These are phyloP conservation scores for Talaromyces thailandensis DNA, from an alignment of 495 filamentous ascomycete genomes.

Conservation along the genomic window DNA sequence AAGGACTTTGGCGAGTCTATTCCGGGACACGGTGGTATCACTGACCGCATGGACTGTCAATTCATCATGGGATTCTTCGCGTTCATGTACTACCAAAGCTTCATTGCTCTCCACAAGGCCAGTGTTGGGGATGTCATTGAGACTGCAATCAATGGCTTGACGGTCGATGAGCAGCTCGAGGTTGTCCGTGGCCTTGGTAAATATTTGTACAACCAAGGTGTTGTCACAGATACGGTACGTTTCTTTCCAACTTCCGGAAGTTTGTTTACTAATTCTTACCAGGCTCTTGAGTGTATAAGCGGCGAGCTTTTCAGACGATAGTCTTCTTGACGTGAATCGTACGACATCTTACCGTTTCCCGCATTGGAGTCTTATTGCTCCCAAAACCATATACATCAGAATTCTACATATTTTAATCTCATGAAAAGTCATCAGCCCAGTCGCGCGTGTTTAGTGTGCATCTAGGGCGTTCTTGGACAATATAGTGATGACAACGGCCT, in stretches of 20 bases:
- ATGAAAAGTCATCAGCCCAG: not conserved
- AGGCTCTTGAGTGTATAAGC: conserved; percentile 35
- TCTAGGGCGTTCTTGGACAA: not conserved
- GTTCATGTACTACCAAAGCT: conserved; percentile 97
- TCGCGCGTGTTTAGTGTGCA: not conserved
- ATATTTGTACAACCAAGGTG: conserved; percentile 80
- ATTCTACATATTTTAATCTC: not conserved
- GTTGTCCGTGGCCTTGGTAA: conserved; percentile 75
- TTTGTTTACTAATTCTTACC: not conserved
- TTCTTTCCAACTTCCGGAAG: not conserved
- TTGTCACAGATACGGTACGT: conserved; percentile 52
- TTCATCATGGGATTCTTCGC: conserved; percentile 99
- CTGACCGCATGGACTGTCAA: conserved; percentile 98
- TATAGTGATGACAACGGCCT: not conserved
- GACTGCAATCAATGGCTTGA: conserved; percentile 74
- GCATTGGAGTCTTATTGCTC: not conserved
- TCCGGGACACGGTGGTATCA: conserved; percentile 96
- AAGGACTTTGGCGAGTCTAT: conserved; percentile 99
- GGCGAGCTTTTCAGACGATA: conserved; percentile 34
- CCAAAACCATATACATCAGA: not conserved
- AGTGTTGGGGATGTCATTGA: conserved; percentile 82
- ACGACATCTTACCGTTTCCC: not conserved
- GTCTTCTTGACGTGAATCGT: conserved; percentile 5
- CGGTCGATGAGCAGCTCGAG: conserved; percentile 78
- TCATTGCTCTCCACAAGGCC: conserved; percentile 79